Evolutionary conservation across 1,284 basidiomycete species (phyloP).

Genomic region (Stereum hirsutum): DNA sequence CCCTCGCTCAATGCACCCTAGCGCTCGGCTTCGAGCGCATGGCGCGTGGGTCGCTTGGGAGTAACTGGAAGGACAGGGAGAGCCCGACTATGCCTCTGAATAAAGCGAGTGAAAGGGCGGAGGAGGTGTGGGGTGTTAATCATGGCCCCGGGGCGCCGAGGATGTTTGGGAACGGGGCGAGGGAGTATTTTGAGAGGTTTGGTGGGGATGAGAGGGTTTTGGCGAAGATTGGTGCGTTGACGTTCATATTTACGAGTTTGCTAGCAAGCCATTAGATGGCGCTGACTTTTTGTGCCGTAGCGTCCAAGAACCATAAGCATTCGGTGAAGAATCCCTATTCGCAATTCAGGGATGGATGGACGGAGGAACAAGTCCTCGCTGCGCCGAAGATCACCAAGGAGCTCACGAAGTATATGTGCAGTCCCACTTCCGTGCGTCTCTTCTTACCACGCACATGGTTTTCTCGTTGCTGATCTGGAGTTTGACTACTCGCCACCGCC

Average conservation of each 20-base stretch:
- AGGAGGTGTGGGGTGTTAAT: constrained; percentile 47
- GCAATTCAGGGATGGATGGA: constrained; percentile 76
- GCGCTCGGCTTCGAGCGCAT: constrained; percentile 87
- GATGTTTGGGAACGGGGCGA: constrained; percentile 72
- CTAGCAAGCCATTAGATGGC: no score
- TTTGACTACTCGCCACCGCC: no score
- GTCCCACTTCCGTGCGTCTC: constrained; percentile 59
- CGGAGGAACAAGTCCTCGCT: constrained; percentile 57
- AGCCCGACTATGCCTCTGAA: constrained; percentile 46
- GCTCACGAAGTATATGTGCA: constrained; percentile 83
- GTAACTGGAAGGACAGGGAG: constrained; percentile 53
- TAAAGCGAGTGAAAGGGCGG: constrained; percentile 38
- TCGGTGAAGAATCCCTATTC: constrained; percentile 80
- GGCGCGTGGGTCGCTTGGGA: constrained; percentile 66
- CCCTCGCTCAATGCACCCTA: constrained; percentile 67
- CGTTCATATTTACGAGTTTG: background rate
- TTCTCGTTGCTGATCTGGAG: background rate
- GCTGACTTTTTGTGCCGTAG: constrained; percentile 22
- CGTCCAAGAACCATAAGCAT: constrained; percentile 81
- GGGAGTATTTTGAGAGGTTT: constrained; percentile 73
- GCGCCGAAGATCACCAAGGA: constrained; percentile 64
- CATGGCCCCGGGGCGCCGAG: constrained; percentile 65
- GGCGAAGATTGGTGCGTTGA: constrained; percentile 60
- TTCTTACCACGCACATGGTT: background rate
- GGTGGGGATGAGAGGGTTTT: constrained; percentile 64